Evolutionary conservation across 2,329 filamentous ascomycete genomes (phyloP).

Genomic region (Penicillium sp.): DNA sequence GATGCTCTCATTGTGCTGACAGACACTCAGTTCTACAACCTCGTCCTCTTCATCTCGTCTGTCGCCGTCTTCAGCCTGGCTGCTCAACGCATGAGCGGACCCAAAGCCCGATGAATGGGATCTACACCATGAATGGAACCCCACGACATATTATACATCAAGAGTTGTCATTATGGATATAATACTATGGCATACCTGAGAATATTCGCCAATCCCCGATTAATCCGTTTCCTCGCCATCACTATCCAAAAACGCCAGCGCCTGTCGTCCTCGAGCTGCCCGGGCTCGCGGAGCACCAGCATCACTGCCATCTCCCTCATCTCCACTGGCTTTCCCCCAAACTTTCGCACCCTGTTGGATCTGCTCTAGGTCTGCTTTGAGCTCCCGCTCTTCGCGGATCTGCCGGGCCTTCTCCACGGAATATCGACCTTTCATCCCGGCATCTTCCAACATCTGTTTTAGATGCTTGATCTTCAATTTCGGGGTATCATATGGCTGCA

Average conservation of each 20-base stretch:
- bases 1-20: background rate
- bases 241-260: constrained; percentile 66
- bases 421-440: constrained; percentile 87
- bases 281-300: constrained; percentile 44
- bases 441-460: constrained; percentile 74
- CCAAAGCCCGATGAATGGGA: constrained; percentile 40
- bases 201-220: constrained; percentile 13
- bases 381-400: constrained; percentile 85
- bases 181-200: constrained; percentile 1
- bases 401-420: constrained; percentile 80
- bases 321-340: constrained; percentile 66
- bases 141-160: background rate
- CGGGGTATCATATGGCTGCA: constrained; percentile 73
- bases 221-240: constrained; percentile 67
- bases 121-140: background rate
- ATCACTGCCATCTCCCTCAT: constrained; percentile 39
- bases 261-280: constrained; percentile 46
- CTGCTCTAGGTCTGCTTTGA: constrained; percentile 80
- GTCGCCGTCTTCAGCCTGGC: constrained; percentile 92
- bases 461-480: constrained; percentile 84
- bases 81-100: constrained; percentile 76
- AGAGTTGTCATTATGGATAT: constrained; percentile 12
- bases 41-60: constrained; percentile 94
- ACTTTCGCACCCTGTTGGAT: constrained; percentile 79
- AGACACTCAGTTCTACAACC: constrained; percentile 79